Conservation (phyloP, 1,284 basidiomycete genomes). For the Cutaneotrichosporon cutaneum region DNA sequence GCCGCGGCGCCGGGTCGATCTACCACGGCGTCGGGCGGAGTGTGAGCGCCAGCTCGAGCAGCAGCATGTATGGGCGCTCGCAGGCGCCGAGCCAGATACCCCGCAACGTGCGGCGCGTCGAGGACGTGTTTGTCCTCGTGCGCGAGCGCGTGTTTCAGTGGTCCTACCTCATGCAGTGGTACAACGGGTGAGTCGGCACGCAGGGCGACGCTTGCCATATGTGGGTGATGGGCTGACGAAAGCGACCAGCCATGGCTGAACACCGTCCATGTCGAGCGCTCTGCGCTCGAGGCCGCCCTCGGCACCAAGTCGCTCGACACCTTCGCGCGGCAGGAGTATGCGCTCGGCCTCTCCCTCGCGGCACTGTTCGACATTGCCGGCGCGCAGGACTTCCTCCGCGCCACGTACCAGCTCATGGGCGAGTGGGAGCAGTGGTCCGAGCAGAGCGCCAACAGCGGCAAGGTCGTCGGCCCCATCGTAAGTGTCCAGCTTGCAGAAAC, state of each 20-base stretch:
- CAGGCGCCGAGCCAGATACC: constrained; percentile 8
- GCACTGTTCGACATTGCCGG: constrained; percentile 52
- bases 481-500: not conserved
- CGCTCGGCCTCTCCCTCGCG: constrained; percentile 54
- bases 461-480: constrained; percentile 33
- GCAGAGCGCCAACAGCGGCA: constrained; percentile 40
- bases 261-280: constrained; percentile 44
- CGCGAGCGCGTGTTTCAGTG: constrained; percentile 44
- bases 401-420: constrained; percentile 49
- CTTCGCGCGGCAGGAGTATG: constrained; percentile 50
- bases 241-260: constrained; percentile 52
- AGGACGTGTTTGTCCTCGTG: constrained; percentile 44
- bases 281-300: constrained; percentile 38
- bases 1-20: not conserved
- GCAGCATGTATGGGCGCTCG: constrained; percentile 18
- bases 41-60: constrained; percentile 15
- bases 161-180: constrained; percentile 51
- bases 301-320: constrained; percentile 43
- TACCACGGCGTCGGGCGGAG: constrained; percentile 8
- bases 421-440: constrained; percentile 55
- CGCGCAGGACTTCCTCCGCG: constrained; percentile 52
- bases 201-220: no score
- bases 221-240: no score
- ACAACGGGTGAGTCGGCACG: constrained; percentile 43
- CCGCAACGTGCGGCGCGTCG: constrained; percentile 30